Evolutionary conservation across 148 eudicot genomes (phyloP).

Genomic region (Rhododendron molle): DNA sequence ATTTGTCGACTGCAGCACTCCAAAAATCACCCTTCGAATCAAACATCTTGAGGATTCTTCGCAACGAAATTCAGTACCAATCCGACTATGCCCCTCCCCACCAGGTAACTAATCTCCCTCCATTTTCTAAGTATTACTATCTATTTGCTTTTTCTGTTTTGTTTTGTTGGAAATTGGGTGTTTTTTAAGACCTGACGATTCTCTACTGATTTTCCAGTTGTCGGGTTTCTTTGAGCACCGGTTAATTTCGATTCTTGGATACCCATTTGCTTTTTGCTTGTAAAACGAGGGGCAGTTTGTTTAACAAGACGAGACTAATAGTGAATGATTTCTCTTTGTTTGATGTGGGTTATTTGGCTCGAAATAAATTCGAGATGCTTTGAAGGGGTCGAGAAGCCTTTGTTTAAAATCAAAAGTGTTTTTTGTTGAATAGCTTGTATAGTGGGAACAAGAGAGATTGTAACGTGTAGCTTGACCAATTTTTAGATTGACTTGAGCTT

Average conservation of each 20-base stretch:
- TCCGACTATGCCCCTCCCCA: constrained; percentile 30
- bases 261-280: not conserved
- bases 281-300: not conserved
- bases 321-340: not conserved
- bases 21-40: constrained; percentile 16
- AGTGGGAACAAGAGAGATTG: too few relatives aligned
- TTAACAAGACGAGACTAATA: not conserved
- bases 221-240: not conserved
- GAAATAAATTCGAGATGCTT: too few relatives aligned
- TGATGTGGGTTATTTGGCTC: too few relatives aligned
- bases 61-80: constrained; percentile 23
- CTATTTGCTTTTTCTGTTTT: not conserved
- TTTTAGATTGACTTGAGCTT: too few relatives aligned
- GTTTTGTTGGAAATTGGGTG: not conserved
- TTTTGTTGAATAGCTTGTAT: too few relatives aligned
- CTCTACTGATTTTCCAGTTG: not conserved
- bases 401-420: too few relatives aligned
- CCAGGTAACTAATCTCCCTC: constrained; percentile 11
- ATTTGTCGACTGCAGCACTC: not conserved
- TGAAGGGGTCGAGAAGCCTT: too few relatives aligned
- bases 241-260: not conserved
- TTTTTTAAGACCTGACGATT: not conserved
- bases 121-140: not conserved
- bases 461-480: too few relatives aligned
- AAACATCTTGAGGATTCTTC: constrained; percentile 19